Evolutionary conservation across 495 filamentous ascomycete species (phyloP).

Genomic region (Aspergillus heteromorphus): DNA sequence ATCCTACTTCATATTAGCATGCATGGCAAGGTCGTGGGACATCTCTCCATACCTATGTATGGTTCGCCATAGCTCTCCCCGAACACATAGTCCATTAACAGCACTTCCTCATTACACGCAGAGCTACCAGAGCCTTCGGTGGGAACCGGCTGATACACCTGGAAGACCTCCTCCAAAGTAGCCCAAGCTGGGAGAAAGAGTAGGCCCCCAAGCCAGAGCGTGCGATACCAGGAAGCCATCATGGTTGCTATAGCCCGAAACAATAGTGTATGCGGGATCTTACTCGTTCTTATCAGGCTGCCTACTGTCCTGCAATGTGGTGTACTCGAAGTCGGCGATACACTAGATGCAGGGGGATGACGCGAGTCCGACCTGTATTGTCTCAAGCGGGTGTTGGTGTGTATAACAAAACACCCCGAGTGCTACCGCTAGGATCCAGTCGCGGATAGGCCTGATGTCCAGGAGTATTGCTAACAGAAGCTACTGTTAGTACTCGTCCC

Average conservation of each 20-base stretch:
- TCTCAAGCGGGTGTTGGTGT: background rate
- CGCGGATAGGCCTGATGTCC: background rate
- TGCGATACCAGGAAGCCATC: background rate
- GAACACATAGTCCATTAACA: slow-evolving; percentile 70
- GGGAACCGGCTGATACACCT: slow-evolving; percentile 62
- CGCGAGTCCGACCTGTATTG: background rate
- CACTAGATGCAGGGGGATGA: background rate
- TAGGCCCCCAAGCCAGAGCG: slow-evolving; percentile 1
- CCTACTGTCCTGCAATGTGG: background rate
- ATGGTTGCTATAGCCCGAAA: background rate
- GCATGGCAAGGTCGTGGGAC: background rate
- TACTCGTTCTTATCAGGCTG: background rate
- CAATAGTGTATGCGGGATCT: background rate
- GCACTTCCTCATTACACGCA: slow-evolving; percentile 42
- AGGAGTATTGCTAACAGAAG: background rate
- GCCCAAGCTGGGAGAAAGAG: slow-evolving; percentile 11
- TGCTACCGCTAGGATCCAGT: background rate
- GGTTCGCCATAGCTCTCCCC: slow-evolving; percentile 72
- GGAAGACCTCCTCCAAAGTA: slow-evolving; percentile 54
- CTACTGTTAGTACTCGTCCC: background rate
- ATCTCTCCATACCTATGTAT: slow-evolving; percentile 61
- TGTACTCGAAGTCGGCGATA: background rate
- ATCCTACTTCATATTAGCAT: slow-evolving; percentile 36
- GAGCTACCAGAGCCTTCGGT: slow-evolving; percentile 30
- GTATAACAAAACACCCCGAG: background rate